Conservation (phyloP, 2,329 filamentous ascomycete genomes). For the Aspergillus tubingensis region DNA sequence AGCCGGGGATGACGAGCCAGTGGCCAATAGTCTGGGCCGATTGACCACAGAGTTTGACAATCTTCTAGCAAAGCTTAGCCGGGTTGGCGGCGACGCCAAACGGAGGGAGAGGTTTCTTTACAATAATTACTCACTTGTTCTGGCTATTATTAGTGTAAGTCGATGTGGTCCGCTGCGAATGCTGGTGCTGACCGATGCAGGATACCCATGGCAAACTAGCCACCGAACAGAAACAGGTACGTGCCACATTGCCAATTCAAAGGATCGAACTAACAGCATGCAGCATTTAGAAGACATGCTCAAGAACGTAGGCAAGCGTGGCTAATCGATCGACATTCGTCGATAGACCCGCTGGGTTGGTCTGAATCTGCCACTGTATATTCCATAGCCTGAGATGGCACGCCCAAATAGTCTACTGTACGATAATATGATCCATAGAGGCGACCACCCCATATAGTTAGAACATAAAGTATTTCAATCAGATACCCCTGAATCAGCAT, state of each 20-base stretch:
- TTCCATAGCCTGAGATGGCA: no score
- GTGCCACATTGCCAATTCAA: conserved; percentile 14
- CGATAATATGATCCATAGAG: not conserved
- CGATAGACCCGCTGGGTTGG: not conserved
- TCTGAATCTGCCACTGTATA: not conserved
- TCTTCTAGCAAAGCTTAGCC: conserved; percentile 76
- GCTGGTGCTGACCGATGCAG: conserved; percentile 26
- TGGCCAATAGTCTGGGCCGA: conserved; percentile 75
- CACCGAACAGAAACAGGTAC: conserved; percentile 67
- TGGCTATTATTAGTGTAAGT: conserved; percentile 79
- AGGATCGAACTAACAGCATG: conserved; percentile 15
- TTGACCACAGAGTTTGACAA: conserved; percentile 79
- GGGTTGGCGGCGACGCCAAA: conserved; percentile 72
- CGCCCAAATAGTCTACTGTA: not conserved
- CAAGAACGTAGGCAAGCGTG: conserved; percentile 38
- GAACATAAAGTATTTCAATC: no score
- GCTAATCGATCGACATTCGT: conserved; percentile 2
- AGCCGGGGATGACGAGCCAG: conserved; percentile 90
- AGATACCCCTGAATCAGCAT: no score
- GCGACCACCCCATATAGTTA: no score
- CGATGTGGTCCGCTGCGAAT: not conserved
- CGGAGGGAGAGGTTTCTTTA: conserved; percentile 86
- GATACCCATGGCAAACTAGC: conserved; percentile 51
- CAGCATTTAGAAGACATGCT: conserved; percentile 46
- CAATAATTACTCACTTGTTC: conserved; percentile 94